Percentiles rank a stretch among this genome's conserved stretches.
Evolutionary conservation across 495 filamentous ascomycete genomes (phyloP).

Genomic region (Amphirosellinia nigrospora): DNA sequence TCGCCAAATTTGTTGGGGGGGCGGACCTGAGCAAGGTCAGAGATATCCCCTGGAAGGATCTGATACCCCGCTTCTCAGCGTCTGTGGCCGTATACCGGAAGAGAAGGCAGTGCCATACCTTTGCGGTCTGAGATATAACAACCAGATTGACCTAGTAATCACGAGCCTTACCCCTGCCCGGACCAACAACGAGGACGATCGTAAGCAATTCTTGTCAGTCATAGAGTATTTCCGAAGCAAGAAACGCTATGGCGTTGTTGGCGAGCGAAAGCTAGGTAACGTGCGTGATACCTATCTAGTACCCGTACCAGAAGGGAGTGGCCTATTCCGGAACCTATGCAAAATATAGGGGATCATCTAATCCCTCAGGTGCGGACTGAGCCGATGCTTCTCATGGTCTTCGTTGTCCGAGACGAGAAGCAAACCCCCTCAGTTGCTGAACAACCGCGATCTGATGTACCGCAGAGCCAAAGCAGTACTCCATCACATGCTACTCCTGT

Average conservation of each 20-base stretch:
- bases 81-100: conserved; percentile 84
- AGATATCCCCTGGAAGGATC: conserved; percentile 67
- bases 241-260: conserved; percentile 80
- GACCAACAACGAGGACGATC: conserved; percentile 46
- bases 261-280: conserved; percentile 69
- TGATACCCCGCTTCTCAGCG: conserved; percentile 72
- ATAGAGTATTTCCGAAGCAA: conserved; percentile 81
- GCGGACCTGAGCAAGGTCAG: conserved; percentile 68
- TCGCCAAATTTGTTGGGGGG: conserved; percentile 84
- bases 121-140: conserved; percentile 75
- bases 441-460: conserved; percentile 50
- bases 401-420: conserved; percentile 69
- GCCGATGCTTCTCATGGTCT: conserved; percentile 75
- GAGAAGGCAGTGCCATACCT: conserved; percentile 87
- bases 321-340: conserved; percentile 71
- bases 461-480: conserved; percentile 25
- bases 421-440: conserved; percentile 46
- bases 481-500: conserved; percentile 35
- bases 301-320: conserved; percentile 68
- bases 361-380: conserved; percentile 69
- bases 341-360: conserved; percentile 74
- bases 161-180: conserved; percentile 66
- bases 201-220: conserved; percentile 68
- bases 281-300: conserved; percentile 82
- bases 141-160: conserved; percentile 74